Base-by-base conservation (phyloP, 345 rosid species). In the Syzygium jambos region DNA sequence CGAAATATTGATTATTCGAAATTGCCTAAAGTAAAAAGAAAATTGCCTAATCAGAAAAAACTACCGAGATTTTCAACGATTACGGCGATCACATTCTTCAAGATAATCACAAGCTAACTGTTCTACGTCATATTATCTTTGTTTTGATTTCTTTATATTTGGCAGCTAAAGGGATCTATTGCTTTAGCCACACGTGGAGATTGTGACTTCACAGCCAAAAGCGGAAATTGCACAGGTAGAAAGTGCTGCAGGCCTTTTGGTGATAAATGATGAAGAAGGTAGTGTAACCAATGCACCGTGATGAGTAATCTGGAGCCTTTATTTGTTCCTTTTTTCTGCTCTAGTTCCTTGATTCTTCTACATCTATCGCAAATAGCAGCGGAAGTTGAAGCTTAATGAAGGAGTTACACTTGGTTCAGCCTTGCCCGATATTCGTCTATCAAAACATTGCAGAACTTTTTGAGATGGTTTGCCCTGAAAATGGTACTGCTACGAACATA, bases 221-320 rank as follows among this genome's bases (percentile, higher is more conserved):
- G 99, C 98, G 29, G 88, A 93, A 90, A 90, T 94, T 90, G 99
- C 98, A 59, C 94, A 94, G 87, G 89, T 92, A 29, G 96, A 91
- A 91, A 98, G 98, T 87, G 99, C 98, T 87, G 90, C 93, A n/a
- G 97, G 96, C 43, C 86, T 98, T 84, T 55, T 98, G 90, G 95
- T 98, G 61, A 94, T 96, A 87, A n/a, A n/a, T n/a, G n/a, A n/a
- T n/a, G n/a, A n/a, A n/a, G n/a, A n/a, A n/a, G n/a, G n/a, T n/a
- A n/a, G n/a, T n/a, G n/a, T n/a, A n/a, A n/a, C n/a, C n/a, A n/a
- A n/a, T n/a, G n/a, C n/a, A n/a, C n/a, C n/a, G 95, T 98, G 61
- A 94, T 96, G 87, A 54, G 49, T 61, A 51, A 84, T 27, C 38
- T 63, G 63, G 51, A 34, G 84, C 51, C 56, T 27, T 51, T 19